A percentile compares a stretch with the other conserved stretches of the same genome.
These are phyloP conservation scores for Phytophthora kernoviae DNA, from an alignment of 352 stramenopile species.

Conservation along the genomic window DNA sequence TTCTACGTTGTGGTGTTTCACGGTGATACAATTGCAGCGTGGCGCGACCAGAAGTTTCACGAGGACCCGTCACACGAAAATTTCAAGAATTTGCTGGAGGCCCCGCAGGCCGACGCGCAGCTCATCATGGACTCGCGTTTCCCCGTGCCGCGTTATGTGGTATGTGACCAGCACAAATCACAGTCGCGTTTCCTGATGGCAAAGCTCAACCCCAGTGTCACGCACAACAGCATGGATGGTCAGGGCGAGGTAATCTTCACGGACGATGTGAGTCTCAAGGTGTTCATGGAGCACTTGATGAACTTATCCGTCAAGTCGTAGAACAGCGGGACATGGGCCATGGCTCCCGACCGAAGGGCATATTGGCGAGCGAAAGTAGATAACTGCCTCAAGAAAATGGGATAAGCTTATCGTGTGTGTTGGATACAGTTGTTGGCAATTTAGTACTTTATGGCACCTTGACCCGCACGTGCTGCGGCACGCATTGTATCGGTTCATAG, in stretches of 20 bases:
- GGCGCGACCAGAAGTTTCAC: slow-evolving; percentile 97
- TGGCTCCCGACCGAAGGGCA: slow-evolving; percentile 19
- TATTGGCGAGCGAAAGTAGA: slow-evolving; percentile 15
- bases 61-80: slow-evolving; percentile 96
- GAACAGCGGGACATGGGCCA: slow-evolving; percentile 11
- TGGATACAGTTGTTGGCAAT: no score
- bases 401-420: slow-evolving; percentile 3
- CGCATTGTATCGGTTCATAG: no score
- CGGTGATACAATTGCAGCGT: slow-evolving; percentile 98
- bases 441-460: no score
- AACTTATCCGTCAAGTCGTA: slow-evolving; percentile 90
- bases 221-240: slow-evolving; percentile 96
- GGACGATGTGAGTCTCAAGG: slow-evolving; percentile 99
- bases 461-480: no score
- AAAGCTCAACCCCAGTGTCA: slow-evolving; percentile 98
- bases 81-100: slow-evolving; percentile 98
- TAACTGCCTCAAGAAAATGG: slow-evolving; percentile 24
- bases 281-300: slow-evolving; percentile 99
- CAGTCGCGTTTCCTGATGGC: slow-evolving; percentile 99
- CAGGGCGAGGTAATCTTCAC: slow-evolving; percentile 98
- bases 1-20: slow-evolving; percentile 99
- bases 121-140: slow-evolving; percentile 99
- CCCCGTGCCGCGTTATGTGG: slow-evolving; percentile 98
- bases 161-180: slow-evolving; percentile 99
- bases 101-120: slow-evolving; percentile 97